Evolutionary conservation across 169 alveolate genomes (phyloP), one percentile per base, ranked within the genome.

Genomic region (Eimeria acervulina): DNA sequence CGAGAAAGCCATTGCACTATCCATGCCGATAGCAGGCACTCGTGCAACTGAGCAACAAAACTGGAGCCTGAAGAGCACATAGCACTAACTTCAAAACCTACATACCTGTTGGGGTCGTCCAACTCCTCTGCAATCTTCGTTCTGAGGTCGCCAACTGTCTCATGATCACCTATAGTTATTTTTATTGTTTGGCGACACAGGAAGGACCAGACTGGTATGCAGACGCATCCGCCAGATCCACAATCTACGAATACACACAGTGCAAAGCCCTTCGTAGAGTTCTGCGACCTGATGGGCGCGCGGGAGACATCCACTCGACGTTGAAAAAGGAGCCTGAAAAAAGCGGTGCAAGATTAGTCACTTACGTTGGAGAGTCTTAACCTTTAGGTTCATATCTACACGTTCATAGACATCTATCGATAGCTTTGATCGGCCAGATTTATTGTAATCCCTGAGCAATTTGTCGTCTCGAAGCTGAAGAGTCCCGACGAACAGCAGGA

Each of bases 361-460:
- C 96, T 94, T 70, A 94, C 96, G 89, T 51, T 94, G 96, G 23
- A 94, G 70, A 36, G 96, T 94, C 38, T 84, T 94, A 4, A 94
- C 94, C 59, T 38, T 44, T 33, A 94, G 89, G 51, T 94, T 63
- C 40, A 94, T 66, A 28, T 83, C 90, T 10, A 94, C 87, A 26
- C 90, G 87, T 21, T 94, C 96, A 52, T 94, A 84, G 80, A 94
- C 76, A 23, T 94, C 89, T 80, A 94, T 70, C 38, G 87, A 28
- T n/a, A 94, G 78, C 55, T 83, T 81, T n/a, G 96, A 36, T 44
- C 96, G 76, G n/a, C 76, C 74, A 42, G 96, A 94, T 55, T 51
- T 81, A 87, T 94, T 94, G 94, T 83, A 94, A 1, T 36, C 47
- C 89, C 38, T 36, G 36, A 94, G 90, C 26, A 63, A 59, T 47